Base-by-base conservation (phyloP, 2,329 filamentous ascomycete species). In the Myriangium duriaei region DNA sequence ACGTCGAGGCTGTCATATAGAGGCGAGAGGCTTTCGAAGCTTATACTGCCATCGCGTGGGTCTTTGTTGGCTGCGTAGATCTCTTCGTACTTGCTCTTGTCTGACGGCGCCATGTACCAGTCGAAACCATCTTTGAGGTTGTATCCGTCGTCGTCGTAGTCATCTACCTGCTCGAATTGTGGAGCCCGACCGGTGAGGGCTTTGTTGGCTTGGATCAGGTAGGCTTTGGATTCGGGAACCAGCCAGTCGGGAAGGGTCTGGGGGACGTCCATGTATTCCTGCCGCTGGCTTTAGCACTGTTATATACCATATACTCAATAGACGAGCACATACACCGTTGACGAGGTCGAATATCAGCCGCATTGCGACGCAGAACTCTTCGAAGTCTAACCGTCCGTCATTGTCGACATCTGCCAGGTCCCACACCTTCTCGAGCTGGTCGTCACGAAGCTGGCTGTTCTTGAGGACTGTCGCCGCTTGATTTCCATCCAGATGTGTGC, bases 331-430 rank as follows among this genome's bases (percentile, higher is more conserved):
- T 70, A 92, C 84, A 51, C 91, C 91, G 55, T 98, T 98, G 51
- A 98, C 78, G 48, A 96, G 67, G 59, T 98, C 91, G 60, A 96
- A 98, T 52, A 96, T 95, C 54, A 98, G 68, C 54, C 91, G 76
- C 91, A 98, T 98, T 28, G 87, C 91, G 42, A 98, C 91, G 61
- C 91, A 98, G 60, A 98, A 98, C 69, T 98, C 91, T 65, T 98
- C 91, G 66, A 98, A 98, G 63, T 98, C 91, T 39, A 98, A 70
- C 61, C 92, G 92, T 46, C 91, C 91, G 65, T 98, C 91, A 51
- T 87, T 87, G 62, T 98, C 91, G 44, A 98, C 85, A 58, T 98
- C 91, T 42, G 91, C 85, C 45, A 98, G 71, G 55, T 98, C 91
- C 91, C 91, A 98, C 45, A 98, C 84, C 51, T 79, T 75, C 65